Conservation (phyloP, 2,329 filamentous ascomycete species). For the Xylariaceae sp. region DNA sequence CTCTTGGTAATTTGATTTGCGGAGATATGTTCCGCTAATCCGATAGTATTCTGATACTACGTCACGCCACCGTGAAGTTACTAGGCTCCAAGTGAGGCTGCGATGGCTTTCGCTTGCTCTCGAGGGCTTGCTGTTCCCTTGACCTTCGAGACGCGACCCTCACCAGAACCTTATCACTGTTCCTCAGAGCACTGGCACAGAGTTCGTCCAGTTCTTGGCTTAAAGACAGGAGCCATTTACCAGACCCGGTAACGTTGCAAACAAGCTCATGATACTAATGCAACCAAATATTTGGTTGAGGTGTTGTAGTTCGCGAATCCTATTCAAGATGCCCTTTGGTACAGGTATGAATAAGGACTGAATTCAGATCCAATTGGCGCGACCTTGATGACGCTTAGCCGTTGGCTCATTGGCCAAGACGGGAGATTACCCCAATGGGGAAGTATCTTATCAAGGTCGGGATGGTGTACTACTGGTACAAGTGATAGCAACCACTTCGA, state of each 20-base stretch:
- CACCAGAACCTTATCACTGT: constrained; percentile 1
- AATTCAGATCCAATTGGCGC: constrained; percentile 11
- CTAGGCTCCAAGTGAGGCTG: neutral
- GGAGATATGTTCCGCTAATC: neutral
- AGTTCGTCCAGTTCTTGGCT: neutral
- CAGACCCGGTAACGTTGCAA: constrained; percentile 29
- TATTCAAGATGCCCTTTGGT: constrained; percentile 1
- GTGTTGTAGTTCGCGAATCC: neutral
- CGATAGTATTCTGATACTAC: constrained; percentile 8
- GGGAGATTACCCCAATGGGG: constrained; percentile 33
- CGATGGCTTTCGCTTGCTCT: neutral
- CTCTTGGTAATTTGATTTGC: neutral
- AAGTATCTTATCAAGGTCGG: constrained; percentile 36
- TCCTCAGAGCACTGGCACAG: neutral
- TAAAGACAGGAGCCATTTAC: constrained; percentile 9
- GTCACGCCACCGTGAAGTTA: constrained; percentile 1
- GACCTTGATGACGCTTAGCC: constrained; percentile 28
- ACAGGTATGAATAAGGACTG: neutral
- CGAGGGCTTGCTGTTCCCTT: neutral
- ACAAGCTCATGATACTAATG: constrained; percentile 18
- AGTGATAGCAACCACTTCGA: constrained; percentile 24
- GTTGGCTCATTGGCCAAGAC: constrained; percentile 26
- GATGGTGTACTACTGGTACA: constrained; percentile 16
- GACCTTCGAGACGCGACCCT: neutral
- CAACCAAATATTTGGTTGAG: constrained; percentile 15